These are phyloP conservation scores for Geotrichum fermentans DNA, from an alignment of 1,139 yeast species.

Conservation along the genomic window DNA sequence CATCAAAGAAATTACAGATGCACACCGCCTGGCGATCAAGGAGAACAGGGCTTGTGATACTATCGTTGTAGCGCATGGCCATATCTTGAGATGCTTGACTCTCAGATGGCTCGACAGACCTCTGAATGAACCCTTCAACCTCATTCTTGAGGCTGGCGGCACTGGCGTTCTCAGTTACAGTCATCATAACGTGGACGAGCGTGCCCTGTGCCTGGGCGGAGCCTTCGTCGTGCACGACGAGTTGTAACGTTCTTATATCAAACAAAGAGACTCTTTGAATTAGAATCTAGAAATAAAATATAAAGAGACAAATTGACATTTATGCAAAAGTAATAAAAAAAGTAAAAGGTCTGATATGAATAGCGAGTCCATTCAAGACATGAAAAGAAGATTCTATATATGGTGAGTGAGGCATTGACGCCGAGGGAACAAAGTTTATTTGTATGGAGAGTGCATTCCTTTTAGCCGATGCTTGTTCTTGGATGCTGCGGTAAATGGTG, in stretches of 20 bases:
- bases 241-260: not conserved
- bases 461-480: conserved; percentile 3
- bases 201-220: conserved; percentile 64
- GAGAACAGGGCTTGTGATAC: conserved; percentile 60
- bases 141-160: conserved; percentile 90
- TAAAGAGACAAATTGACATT: not conserved
- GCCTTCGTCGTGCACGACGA: conserved; percentile 46
- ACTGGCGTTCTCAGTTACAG: conserved; percentile 88
- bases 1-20: conserved; percentile 54
- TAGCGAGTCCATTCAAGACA: not conserved
- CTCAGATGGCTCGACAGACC: conserved; percentile 69
- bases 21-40: conserved; percentile 59
- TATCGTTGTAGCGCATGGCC: conserved; percentile 87
- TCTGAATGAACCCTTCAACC: conserved; percentile 59
- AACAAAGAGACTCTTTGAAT: not conserved
- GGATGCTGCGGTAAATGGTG: conserved; percentile 19
- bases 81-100: conserved; percentile 80
- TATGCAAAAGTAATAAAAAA: not conserved
- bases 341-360: not conserved
- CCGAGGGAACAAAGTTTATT: not conserved
- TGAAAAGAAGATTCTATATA: not conserved
- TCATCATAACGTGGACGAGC: conserved; percentile 77
- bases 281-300: not conserved
- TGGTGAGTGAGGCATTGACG: too few relatives aligned
- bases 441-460: not conserved